Percentiles rank a stretch among this genome's conserved stretches.
Conservation (phyloP, 768 basidiomycete species). For the Amanita rubescens region DNA sequence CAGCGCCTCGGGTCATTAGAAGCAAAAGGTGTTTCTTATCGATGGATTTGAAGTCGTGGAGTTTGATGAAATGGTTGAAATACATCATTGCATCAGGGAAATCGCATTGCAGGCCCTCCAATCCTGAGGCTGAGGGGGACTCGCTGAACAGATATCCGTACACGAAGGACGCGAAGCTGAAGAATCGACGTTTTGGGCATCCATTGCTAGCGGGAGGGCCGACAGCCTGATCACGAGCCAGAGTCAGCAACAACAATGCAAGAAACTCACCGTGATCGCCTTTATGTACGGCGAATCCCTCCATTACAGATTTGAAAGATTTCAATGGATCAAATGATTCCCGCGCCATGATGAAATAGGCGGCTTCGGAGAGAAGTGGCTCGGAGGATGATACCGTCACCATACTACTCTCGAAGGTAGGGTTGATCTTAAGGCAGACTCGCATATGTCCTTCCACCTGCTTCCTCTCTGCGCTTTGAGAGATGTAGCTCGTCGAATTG, state of each 20-base stretch:
- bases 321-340: neutral
- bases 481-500: slow-evolving; percentile 12
- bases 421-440: slow-evolving; percentile 16
- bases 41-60: slow-evolving; percentile 7
- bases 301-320: neutral
- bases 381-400: slow-evolving; percentile 18
- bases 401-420: slow-evolving; percentile 10
- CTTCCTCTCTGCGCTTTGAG: slow-evolving; percentile 12
- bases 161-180: neutral
- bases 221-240: slow-evolving; percentile 15
- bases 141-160: no score
- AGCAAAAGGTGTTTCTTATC: slow-evolving; percentile 13
- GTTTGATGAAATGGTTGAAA: neutral
- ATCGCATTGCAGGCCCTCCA: neutral
- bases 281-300: slow-evolving; percentile 12
- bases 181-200: neutral
- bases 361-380: slow-evolving; percentile 21
- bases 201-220: neutral
- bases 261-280: slow-evolving; percentile 19
- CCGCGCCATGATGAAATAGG: slow-evolving; percentile 11
- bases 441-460: slow-evolving; percentile 27
- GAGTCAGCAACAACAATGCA: slow-evolving; percentile 11
- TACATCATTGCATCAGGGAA: neutral
- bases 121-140: neutral
- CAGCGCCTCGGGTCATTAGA: slow-evolving; percentile 1